Conservation (phyloP, 176 grass and related monocot genomes). For the Stipa capillata region DNA sequence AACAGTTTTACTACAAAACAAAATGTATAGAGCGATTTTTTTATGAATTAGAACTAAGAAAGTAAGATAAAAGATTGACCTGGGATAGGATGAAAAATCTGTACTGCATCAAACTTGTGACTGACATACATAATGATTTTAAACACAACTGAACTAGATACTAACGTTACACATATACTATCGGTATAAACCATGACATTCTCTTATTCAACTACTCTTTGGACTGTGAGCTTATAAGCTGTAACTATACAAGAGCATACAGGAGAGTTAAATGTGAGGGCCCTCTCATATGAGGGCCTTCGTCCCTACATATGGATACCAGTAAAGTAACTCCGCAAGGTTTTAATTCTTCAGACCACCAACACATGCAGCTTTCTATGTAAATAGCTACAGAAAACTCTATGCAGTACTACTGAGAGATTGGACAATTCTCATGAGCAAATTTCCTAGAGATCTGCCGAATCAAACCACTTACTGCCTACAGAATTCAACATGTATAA, state of each 20-base stretch:
- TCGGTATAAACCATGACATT: neutral
- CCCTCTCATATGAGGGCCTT: too few species aligned
- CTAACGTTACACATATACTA: neutral
- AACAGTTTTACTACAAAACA: neutral
- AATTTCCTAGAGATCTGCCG: too few species aligned
- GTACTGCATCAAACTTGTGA: neutral
- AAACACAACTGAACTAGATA: neutral
- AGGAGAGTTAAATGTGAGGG: too few species aligned
- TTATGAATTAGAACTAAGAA: constrained; percentile 8
- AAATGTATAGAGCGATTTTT: neutral
- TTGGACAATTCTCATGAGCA: neutral
- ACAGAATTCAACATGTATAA: neutral
- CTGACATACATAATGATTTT: neutral
- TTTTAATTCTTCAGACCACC: neutral
- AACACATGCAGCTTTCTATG: neutral
- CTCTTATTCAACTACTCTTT: neutral
- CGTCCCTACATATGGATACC: neutral
- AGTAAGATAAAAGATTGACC: too few species aligned
- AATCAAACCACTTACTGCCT: neutral
- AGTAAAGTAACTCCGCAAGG: neutral
- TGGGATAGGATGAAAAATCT: neutral
- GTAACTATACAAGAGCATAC: neutral
- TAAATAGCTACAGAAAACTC: neutral
- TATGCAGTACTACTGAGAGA: neutral
- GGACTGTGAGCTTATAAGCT: neutral